A percentile compares a stretch with the other conserved stretches of the same genome.
These are phyloP conservation scores for Quercus dentata DNA, from an alignment of 306 rosid species.

Conservation along the genomic window DNA sequence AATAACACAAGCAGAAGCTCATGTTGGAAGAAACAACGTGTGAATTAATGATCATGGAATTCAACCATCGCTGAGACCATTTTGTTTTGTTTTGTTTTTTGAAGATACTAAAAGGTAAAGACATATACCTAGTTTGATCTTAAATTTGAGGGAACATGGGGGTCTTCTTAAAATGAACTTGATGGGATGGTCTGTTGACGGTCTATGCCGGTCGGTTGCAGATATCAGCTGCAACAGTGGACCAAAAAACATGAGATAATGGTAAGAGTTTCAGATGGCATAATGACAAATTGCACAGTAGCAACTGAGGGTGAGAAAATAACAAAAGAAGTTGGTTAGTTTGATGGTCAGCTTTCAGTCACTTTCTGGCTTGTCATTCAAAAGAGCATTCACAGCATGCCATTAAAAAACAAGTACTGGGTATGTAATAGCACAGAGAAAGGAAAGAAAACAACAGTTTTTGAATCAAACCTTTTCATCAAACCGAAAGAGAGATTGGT, in stretches of 20 bases:
- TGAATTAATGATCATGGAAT: neutral
- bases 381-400: neutral
- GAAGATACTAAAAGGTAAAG: conserved; percentile 5
- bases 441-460: neutral
- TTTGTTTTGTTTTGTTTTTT: neutral
- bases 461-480: conserved; percentile 81
- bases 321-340: neutral
- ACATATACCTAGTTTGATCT: conserved; percentile 82
- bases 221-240: conserved; percentile 71
- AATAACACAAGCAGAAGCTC: neutral
- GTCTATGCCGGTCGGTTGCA: conserved; percentile 85
- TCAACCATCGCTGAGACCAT: neutral
- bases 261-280: neutral
- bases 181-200: conserved; percentile 90
- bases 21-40: neutral
- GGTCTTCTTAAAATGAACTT: conserved; percentile 85
- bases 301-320: neutral
- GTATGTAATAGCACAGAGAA: neutral
- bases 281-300: neutral
- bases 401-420: neutral
- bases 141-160: conserved; percentile 76
- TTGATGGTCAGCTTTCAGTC: neutral
- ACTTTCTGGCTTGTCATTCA: neutral
- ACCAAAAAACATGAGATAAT: conserved; percentile 14
- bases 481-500: conserved; percentile 83